These are phyloP conservation scores for Pseudocercospora fijiensis DNA, from an alignment of 2,329 filamentous ascomycete species.

Conservation along the genomic window DNA sequence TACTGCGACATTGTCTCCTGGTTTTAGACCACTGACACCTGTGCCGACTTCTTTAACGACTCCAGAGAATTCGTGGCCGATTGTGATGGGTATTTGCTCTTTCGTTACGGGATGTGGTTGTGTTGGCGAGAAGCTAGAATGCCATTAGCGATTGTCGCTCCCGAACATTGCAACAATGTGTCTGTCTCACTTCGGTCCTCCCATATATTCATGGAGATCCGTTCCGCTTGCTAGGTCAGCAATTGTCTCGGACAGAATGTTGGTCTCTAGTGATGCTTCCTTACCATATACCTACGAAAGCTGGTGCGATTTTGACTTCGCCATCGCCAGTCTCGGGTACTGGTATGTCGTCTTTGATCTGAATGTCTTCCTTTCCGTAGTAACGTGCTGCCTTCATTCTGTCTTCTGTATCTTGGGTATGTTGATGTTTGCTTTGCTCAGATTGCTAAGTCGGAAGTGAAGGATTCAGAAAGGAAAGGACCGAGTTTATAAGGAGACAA, in stretches of 20 bases:
- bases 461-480: neutral
- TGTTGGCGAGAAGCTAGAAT: conserved; percentile 50
- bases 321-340: conserved; percentile 50
- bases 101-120: conserved; percentile 59
- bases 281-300: conserved; percentile 57
- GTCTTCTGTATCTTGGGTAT: neutral
- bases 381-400: conserved; percentile 57
- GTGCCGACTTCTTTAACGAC: conserved; percentile 59
- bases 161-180: neutral
- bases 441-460: neutral
- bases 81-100: conserved; percentile 56
- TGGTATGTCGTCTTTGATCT: conserved; percentile 53
- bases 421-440: neutral
- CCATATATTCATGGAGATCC: conserved; percentile 35
- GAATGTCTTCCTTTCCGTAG: conserved; percentile 57
- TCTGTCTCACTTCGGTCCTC: conserved; percentile 38
- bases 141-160: neutral
- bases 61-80: conserved; percentile 67
- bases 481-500: neutral
- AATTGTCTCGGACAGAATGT: no score
- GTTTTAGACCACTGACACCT: conserved; percentile 42
- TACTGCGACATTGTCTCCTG: conserved; percentile 59
- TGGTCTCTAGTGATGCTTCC: no score
- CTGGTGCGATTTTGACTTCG: conserved; percentile 50
- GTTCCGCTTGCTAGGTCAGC: no score